A percentile compares a stretch with the other conserved stretches of the same genome.
phyloP scores from a whole-genome alignment of 139 green algal species.

The Tetraselmis striata region DNA sequence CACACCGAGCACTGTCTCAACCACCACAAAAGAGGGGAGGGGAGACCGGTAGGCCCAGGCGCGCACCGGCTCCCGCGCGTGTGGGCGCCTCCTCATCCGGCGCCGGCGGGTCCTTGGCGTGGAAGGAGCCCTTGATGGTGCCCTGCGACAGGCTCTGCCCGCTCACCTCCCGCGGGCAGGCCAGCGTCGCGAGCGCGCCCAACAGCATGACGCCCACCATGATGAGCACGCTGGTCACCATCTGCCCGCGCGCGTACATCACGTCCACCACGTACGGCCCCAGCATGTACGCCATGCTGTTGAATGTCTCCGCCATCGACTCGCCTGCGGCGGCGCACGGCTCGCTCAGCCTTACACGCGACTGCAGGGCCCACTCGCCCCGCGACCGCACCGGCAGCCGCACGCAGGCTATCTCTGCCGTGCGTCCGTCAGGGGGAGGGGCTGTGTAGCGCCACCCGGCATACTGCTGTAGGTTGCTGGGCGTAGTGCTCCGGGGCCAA shows the following conservation, averaged over 20 bases:
- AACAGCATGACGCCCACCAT: background rate
- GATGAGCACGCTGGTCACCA: background rate
- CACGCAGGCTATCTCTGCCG: too few relatives aligned
- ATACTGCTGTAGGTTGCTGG: too few relatives aligned
- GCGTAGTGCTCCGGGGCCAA: too few relatives aligned
- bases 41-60: too few relatives aligned
- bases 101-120: background rate
- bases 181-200: background rate
- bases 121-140: background rate
- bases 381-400: too few relatives aligned
- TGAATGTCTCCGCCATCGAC: background rate
- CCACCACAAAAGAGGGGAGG: too few relatives aligned
- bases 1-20: too few relatives aligned
- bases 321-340: background rate
- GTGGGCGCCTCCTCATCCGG: background rate
- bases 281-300: background rate
- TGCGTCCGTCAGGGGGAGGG: too few relatives aligned
- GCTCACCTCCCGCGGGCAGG: background rate
- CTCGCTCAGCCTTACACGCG: too few relatives aligned
- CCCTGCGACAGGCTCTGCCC: background rate
- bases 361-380: too few relatives aligned
- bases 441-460: too few relatives aligned
- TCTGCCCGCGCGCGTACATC: background rate
- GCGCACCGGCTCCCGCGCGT: too few relatives aligned
- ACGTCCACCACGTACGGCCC: background rate